Conservation (phyloP, 768 basidiomycete genomes). For the Candolleomyces efflorescens region DNA sequence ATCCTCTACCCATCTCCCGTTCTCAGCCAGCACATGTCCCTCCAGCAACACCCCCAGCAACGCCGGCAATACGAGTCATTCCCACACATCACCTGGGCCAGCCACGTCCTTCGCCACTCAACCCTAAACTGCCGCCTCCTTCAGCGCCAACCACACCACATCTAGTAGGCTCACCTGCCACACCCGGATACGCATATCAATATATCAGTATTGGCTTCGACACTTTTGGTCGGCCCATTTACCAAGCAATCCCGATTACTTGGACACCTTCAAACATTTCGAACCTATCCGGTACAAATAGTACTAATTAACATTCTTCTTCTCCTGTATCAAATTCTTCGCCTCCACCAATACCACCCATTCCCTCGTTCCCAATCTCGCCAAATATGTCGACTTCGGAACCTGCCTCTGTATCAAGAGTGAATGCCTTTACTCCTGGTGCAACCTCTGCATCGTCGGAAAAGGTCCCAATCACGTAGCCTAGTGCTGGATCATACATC, state of each 20-base stretch:
- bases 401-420: constrained; percentile 5
- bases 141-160: background rate
- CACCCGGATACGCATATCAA: too few relatives aligned
- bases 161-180: too few relatives aligned
- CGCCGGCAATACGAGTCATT: background rate
- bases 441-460: constrained; percentile 14
- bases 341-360: constrained; percentile 5
- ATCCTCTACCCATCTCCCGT: background rate
- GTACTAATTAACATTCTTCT: background rate
- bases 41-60: background rate
- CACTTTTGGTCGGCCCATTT: too few relatives aligned
- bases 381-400: constrained; percentile 15
- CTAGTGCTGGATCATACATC: constrained; percentile 16
- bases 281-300: background rate
- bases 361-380: constrained; percentile 2
- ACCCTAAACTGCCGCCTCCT: background rate
- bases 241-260: background rate
- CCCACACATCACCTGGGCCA: background rate
- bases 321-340: background rate
- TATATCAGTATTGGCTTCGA: too few relatives aligned
- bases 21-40: background rate
- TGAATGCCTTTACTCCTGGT: too few relatives aligned
- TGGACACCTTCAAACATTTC: background rate
- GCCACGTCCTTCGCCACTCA: background rate
- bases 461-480: constrained; percentile 10